phyloP scores from a whole-genome alignment of 1,284 basidiomycete genomes.

The Ustilago lituana region DNA sequence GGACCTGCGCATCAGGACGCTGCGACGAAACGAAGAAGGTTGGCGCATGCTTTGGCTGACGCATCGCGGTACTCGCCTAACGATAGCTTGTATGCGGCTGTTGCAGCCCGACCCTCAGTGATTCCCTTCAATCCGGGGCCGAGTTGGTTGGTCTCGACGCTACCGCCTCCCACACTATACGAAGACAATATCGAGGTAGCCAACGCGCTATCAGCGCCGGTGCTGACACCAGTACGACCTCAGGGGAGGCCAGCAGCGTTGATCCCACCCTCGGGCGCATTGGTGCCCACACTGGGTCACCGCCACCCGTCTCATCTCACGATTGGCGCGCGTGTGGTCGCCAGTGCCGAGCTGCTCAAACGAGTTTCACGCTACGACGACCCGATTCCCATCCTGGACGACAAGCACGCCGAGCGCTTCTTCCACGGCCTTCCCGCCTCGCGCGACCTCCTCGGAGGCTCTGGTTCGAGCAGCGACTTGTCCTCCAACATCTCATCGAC shows the following conservation, averaged over 20 bases:
- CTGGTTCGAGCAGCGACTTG: conserved; percentile 48
- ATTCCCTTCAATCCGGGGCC: conserved; percentile 54
- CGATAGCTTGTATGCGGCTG: conserved; percentile 60
- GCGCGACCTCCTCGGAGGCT: conserved; percentile 54
- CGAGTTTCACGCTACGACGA: conserved; percentile 55
- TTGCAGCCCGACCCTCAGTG: conserved; percentile 51
- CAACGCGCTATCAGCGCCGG: conserved; percentile 47
- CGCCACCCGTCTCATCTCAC: conserved; percentile 55
- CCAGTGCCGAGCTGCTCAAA: conserved; percentile 47
- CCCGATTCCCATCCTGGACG: conserved; percentile 60
- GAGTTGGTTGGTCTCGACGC: conserved; percentile 60
- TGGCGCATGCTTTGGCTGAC: conserved; percentile 59
- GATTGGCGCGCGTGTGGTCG: conserved; percentile 52
- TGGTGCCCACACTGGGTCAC: conserved; percentile 54
- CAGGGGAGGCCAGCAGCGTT: conserved; percentile 58
- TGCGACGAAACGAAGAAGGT: conserved; percentile 48
- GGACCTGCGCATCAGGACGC: conserved; percentile 47
- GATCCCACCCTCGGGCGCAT: conserved; percentile 49
- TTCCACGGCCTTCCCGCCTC: conserved; percentile 62
- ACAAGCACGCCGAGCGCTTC: conserved; percentile 62
- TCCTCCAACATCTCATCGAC: conserved; percentile 50
- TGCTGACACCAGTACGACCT: conserved; percentile 58
- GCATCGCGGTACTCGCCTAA: conserved; percentile 55
- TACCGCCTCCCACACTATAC: conserved; percentile 47
- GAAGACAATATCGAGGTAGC: conserved; percentile 52